Conservation (phyloP, 768 basidiomycete species). For the Mycena rebaudengoi region DNA sequence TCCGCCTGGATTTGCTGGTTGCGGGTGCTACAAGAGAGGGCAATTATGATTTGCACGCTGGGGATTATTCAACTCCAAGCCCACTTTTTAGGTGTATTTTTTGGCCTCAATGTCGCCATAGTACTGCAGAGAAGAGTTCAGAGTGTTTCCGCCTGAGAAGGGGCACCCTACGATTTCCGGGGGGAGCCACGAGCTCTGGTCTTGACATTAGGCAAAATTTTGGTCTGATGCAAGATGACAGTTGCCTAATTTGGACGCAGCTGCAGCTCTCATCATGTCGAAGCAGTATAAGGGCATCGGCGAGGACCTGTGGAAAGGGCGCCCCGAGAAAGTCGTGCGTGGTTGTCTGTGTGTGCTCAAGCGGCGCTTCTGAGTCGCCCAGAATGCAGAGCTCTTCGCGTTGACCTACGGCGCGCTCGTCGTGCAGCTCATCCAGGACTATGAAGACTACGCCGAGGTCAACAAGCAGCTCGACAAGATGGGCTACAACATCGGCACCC, state of each 20-base stretch:
- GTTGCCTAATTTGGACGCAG: background rate
- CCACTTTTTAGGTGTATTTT: conserved; percentile 97
- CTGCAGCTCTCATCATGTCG: conserved; percentile 13
- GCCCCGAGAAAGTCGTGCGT: conserved; percentile 94
- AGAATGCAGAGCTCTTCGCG: conserved; percentile 98
- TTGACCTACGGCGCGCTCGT: conserved; percentile 97
- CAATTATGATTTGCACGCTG: conserved; percentile 16
- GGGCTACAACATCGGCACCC: conserved; percentile 98
- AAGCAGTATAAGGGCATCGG: conserved; percentile 90
- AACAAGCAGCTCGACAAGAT: conserved; percentile 98
- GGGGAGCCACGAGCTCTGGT: conserved; percentile 87
- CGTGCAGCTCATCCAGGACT: conserved; percentile 98
- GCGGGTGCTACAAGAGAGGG: conserved; percentile 69
- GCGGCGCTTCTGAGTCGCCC: conserved; percentile 31
- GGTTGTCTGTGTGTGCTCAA: background rate
- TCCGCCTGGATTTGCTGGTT: conserved; percentile 97
- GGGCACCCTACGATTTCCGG: conserved; percentile 82
- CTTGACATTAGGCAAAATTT: conserved; percentile 67
- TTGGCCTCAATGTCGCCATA: conserved; percentile 95
- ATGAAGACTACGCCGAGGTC: conserved; percentile 95
- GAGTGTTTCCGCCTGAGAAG: background rate
- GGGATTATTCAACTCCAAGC: conserved; percentile 30
- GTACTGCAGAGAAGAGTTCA: conserved; percentile 63
- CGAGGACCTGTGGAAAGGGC: conserved; percentile 95
- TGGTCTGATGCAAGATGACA: background rate